Base-by-base conservation (phyloP, 176 grass and related monocot genomes). In the Triticum timopheevii region DNA sequence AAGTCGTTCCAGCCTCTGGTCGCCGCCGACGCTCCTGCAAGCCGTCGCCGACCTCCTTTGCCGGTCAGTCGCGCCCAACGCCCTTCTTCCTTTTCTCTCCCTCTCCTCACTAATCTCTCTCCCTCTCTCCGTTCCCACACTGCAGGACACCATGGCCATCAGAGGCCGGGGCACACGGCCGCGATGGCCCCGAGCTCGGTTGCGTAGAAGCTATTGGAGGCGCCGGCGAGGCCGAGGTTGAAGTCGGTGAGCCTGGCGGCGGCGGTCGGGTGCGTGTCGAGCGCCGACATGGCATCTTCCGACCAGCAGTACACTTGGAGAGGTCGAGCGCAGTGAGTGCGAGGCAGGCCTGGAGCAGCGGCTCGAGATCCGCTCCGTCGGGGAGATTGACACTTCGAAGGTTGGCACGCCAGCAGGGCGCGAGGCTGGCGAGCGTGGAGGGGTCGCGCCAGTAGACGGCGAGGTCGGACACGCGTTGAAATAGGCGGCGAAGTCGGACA, bases 301-400 rank as follows among this genome's bases (percentile, higher is more conserved):
- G 90, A 91, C 93, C 97, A 98, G 92, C 97, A 98, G 77, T 98
- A 96, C 88, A 98, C 39, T 96, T 90, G 0, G 90, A 94, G 61
- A 98, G 89, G 87, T 98, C 97, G 68, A 98, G 85, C 65, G 81
- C 58, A 7, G 36, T 17, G 42, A 98, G 89, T 74, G 58, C 27
- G 12, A 73, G 45, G 76, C 92, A 98, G 74, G 65, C 63, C n/a
- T 11, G 7, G 36, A 38, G 36, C 36, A 38, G 36, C 6, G 36
- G 36, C 36, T 77, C 82, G 61, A 98, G 97, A 91, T 98, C 97
- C 50, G 88, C 85, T n/a, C 97, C 94, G 3, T 40, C 7, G 4
- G 83, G 67, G 35, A 91, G 81, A 22, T 73, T 69, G 83, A 90
- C 89, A 5, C 17, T 7, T 44, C 79, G 90, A 27, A 98, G 87